phyloP scores from a whole-genome alignment of 2,329 filamentous ascomycete genomes.

The Fusarium tjaetaba region DNA sequence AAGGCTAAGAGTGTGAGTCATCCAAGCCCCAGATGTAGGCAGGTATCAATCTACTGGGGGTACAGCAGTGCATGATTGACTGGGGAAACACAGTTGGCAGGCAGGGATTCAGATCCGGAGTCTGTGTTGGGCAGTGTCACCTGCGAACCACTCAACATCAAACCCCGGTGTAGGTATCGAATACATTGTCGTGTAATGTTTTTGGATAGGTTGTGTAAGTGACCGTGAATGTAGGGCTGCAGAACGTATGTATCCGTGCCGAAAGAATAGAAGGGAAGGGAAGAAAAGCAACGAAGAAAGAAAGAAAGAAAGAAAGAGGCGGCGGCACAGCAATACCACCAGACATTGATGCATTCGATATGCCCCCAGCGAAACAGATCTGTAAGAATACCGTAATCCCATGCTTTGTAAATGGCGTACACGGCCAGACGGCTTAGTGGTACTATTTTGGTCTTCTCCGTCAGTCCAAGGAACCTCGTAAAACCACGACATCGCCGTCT shows the following conservation, averaged over 20 bases:
- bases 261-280: slow-evolving; percentile 4
- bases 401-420: slow-evolving; percentile 4
- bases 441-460: slow-evolving; percentile 33
- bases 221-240: slow-evolving; percentile 31
- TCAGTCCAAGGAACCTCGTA: slow-evolving; percentile 3
- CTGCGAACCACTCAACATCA: slow-evolving; percentile 31
- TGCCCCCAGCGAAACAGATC: neutral
- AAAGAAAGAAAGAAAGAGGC: slow-evolving; percentile 19
- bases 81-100: slow-evolving; percentile 27
- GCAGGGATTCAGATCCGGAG: slow-evolving; percentile 40
- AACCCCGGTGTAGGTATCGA: slow-evolving; percentile 6
- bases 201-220: neutral
- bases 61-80: neutral
- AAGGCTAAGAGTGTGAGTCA: slow-evolving; percentile 38
- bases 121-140: slow-evolving; percentile 8
- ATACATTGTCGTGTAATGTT: neutral
- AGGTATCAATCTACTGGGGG: neutral
- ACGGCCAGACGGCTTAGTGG: neutral
- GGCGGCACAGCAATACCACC: slow-evolving; percentile 25
- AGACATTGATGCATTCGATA: slow-evolving; percentile 6
- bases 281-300: neutral
- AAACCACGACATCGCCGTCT: slow-evolving; percentile 6
- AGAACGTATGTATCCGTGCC: neutral
- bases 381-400: neutral
- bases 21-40: slow-evolving; percentile 23